Conservation (phyloP, 1,139 yeast species). For the Wickerhamomyces sp. region DNA sequence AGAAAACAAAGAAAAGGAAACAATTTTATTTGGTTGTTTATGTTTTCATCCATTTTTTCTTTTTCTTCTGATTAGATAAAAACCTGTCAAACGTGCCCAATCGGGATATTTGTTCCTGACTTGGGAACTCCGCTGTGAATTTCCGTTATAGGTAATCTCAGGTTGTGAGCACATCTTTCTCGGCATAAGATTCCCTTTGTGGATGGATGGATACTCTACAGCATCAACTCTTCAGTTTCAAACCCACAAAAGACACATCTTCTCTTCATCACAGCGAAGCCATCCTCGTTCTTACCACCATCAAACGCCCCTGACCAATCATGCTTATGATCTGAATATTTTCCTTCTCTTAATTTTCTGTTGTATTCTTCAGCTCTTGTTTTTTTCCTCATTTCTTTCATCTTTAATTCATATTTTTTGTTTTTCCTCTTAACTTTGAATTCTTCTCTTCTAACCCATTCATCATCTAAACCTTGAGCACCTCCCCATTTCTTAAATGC, state of each 20-base stretch:
- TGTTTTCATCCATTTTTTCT: too few species aligned
- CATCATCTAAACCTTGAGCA: conserved; percentile 81
- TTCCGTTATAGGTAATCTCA: too few species aligned
- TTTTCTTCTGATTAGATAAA: too few species aligned
- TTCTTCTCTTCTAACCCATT: conserved; percentile 81
- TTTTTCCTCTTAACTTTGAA: conserved; percentile 70
- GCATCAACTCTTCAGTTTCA: conserved; percentile 63
- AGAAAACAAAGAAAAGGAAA: too few species aligned
- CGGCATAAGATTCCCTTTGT: too few species aligned
- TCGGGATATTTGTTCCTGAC: too few species aligned
- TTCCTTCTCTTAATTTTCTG: conserved; percentile 50
- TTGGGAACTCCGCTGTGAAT: too few species aligned
- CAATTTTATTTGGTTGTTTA: too few species aligned
- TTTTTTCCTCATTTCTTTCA: conserved; percentile 82
- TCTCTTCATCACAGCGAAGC: conserved; percentile 44
- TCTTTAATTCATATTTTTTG: conserved; percentile 66
- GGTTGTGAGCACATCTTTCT: too few species aligned
- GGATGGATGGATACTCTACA: background rate
- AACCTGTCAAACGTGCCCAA: too few species aligned
- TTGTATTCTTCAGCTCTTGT: conserved; percentile 92
- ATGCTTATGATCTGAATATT: conserved; percentile 59
- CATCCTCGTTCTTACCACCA: conserved; percentile 36
- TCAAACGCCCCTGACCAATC: conserved; percentile 65
- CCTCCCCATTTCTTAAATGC: conserved; percentile 97
- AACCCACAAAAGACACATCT: conserved; percentile 82